Evolutionary conservation across 2,329 filamentous ascomycete species (phyloP), one percentile per base, ranked within the genome.

Genomic region (Phaeomoniella chlamydospora): DNA sequence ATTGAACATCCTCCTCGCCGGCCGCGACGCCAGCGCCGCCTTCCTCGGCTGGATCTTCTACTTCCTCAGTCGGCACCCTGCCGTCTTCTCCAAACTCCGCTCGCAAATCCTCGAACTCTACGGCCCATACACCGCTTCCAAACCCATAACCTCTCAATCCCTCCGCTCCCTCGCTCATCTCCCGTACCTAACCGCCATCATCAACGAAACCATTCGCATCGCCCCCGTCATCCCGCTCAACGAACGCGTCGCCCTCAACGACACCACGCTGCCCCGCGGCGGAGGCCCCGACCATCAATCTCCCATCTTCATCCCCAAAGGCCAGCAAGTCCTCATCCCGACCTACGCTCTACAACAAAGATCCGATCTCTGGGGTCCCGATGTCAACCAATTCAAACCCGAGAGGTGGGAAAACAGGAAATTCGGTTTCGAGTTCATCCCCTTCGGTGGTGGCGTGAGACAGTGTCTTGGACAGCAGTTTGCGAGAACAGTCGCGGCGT

Each of bases 141-240:
- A 56, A 30, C 52, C 65, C 33, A 59, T 58, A 3, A 52, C 47
- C 34, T 54, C 57, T 41, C 49, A 50, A 31, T 54, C 52, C 34
- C 51, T 60, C 6, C 50, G 54, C 17, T 43, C 54, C 39, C 48
- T 49, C 33, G 2, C 10, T 19, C 17, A 32, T 14, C 32, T 34
- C 17, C 32, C 22, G 47, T 93, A 87, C 53, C 70, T 88, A 10
- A 62, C 57, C 34, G 60, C 77, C 46, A 59, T 80, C 34, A 67
- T 90, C 47, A 79, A 81, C 58, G 83, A 90, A 59, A 80, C 73
- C 0, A 68, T 86, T 40, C 75, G 82, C 12, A 57, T 87, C 11
- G 84, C 86, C 54, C 82, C 82, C 1, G 68, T 73, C 14, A 79
- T 88, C 1, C 82, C 83, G 2, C 80, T 79, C 61, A 88, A 87